Conservation (phyloP, 1,284 basidiomycete species). For the Tilletia walkeri region DNA sequence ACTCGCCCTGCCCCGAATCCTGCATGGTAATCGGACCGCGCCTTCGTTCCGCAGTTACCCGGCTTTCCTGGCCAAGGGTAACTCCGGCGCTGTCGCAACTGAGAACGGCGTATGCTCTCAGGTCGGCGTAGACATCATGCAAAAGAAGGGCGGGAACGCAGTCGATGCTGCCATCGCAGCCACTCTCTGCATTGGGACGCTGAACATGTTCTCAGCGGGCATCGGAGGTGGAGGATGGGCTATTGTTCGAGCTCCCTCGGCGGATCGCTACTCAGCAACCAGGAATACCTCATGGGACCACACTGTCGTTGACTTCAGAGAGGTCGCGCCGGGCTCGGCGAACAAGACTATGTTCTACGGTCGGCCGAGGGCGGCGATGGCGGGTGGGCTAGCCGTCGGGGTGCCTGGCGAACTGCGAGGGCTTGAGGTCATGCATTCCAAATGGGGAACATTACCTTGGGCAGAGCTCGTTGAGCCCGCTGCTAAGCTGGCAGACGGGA, state of each 20-base stretch:
- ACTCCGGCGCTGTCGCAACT: constrained; percentile 45
- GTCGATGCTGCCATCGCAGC: constrained; percentile 56
- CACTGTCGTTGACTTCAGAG: constrained; percentile 58
- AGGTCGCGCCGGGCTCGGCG: constrained; percentile 56
- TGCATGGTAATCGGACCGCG: background rate
- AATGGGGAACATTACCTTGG: constrained; percentile 55
- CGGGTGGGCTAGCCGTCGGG: constrained; percentile 51
- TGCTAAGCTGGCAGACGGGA: constrained; percentile 61
- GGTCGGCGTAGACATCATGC: constrained; percentile 56
- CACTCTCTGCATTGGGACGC: constrained; percentile 57
- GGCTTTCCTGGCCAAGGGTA: constrained; percentile 24
- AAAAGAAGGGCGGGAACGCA: constrained; percentile 55
- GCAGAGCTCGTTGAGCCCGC: constrained; percentile 46
- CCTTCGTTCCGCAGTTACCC: background rate
- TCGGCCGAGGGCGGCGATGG: constrained; percentile 19
- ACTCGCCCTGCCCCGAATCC: background rate
- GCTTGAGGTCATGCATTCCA: constrained; percentile 49
- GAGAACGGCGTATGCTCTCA: constrained; percentile 57
- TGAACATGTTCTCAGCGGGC: constrained; percentile 57
- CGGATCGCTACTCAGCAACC: background rate
- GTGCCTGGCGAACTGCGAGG: constrained; percentile 56
- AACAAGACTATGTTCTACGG: constrained; percentile 55
- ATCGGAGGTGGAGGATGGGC: constrained; percentile 56
- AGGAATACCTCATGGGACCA: constrained; percentile 36
- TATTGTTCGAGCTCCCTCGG: constrained; percentile 61